Base-by-base conservation (phyloP, 306 rosid species). In the Hylodesmum podocarpum region DNA sequence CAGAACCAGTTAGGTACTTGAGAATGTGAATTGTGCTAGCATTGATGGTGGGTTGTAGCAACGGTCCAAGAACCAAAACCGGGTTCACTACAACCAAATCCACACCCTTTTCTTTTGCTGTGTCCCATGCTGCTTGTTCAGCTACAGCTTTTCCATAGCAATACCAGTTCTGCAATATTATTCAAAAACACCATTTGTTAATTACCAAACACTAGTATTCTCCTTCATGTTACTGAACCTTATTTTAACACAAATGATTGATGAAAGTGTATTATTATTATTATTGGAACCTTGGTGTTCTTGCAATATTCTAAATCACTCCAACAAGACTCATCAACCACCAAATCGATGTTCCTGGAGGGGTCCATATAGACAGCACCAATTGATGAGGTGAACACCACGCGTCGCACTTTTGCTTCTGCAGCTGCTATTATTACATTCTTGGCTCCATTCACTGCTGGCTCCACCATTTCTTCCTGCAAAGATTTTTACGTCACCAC, bases 351-450 rank as follows among this genome's bases (percentile, higher is more conserved):
- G 27, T 84, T 75, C 77, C 97, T 84, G 1, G 24, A 72, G 12
- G 97, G 99, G 87, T 95, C 95, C 97, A 92, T 92, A 67, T 89
- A 90, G 16, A 92, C 97, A 0, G 99, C 91, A 1, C 97, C 97
- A 4, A 95, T 95, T 1, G 99, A 95, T 5, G 99, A 95, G 6
- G 99, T 95, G 85, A 95, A 92, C 24, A 95, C 99, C 68, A 95
- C 97, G 5, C 99, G 89, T 36, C 91, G 40, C 4, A 91, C 96
- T 33, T 89, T 89, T 3, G 96, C 90, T 57, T 95, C 94, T 0
- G 91, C 91, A 0, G 94, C 91, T 0, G 97, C 94, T 3, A 51
- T 73, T 3, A 95, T 90, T 33, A 95, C 94, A 50, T 95, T 92
- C 86, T 84, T 91, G 0, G 97, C 87, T 25, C 99, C 97, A 4